Conservation (phyloP, 768 basidiomycete species). For the Panellus pusillus region DNA sequence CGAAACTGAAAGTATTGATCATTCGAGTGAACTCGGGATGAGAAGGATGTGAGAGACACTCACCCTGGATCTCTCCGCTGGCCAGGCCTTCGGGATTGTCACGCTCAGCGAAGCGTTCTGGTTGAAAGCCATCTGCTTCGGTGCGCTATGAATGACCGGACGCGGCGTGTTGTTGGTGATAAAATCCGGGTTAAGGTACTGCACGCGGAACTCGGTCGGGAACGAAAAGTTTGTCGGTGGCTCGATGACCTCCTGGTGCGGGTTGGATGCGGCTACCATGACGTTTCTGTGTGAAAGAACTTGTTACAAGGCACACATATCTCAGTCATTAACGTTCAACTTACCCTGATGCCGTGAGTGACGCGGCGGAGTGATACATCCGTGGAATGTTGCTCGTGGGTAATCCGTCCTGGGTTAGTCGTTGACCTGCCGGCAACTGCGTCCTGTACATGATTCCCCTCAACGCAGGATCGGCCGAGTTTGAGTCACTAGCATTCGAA, state of each 20-base stretch:
- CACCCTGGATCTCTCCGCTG: conserved; percentile 19
- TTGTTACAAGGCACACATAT: background rate
- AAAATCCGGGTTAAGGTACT: conserved; percentile 32
- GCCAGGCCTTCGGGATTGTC: conserved; percentile 25
- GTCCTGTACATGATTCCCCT: conserved; percentile 35
- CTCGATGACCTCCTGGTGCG: conserved; percentile 43
- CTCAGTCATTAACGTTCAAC: background rate
- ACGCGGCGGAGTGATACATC: conserved; percentile 57
- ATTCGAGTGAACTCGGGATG: background rate
- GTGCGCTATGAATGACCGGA: conserved; percentile 21
- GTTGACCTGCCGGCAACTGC: conserved; percentile 45
- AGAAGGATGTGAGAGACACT: background rate
- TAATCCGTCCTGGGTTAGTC: conserved; percentile 46
- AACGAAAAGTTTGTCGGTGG: conserved; percentile 5
- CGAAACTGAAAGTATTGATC: conserved; percentile 22
- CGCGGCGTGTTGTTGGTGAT: conserved; percentile 18
- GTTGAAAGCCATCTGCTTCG: conserved; percentile 28
- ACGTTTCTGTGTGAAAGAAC: conserved; percentile 29
- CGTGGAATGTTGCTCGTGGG: conserved; percentile 46
- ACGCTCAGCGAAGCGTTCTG: conserved; percentile 32
- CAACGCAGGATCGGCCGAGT: background rate
- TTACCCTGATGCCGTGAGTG: conserved; percentile 47
- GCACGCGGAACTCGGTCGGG: conserved; percentile 24
- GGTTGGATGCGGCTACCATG: conserved; percentile 58
- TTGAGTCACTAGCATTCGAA: conserved; percentile 32